A percentile compares a stretch with the other conserved stretches of the same genome.
Evolutionary conservation across 306 rosid genomes (phyloP).

Genomic region (Sophora flavescens): DNA sequence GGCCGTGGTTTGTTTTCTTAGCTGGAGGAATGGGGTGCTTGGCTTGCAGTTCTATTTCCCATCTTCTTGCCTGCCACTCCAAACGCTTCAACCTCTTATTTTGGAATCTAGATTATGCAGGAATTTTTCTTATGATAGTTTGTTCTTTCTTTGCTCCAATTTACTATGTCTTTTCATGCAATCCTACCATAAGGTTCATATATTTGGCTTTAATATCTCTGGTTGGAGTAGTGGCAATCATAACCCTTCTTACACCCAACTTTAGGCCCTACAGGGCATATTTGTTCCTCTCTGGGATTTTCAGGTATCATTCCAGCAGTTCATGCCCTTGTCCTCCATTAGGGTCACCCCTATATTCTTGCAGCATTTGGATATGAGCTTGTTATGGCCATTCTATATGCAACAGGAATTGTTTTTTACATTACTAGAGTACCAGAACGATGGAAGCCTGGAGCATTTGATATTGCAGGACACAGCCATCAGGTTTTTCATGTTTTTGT

Average conservation of each 20-base stretch:
- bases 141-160: slow-evolving; percentile 89
- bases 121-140: slow-evolving; percentile 88
- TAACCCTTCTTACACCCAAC: slow-evolving; percentile 32
- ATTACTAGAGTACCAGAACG: slow-evolving; percentile 77
- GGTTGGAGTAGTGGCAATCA: slow-evolving; percentile 64
- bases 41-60: slow-evolving; percentile 82
- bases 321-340: slow-evolving; percentile 68
- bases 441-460: slow-evolving; percentile 93
- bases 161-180: slow-evolving; percentile 80
- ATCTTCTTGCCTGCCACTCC: slow-evolving; percentile 89
- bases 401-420: slow-evolving; percentile 74
- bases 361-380: slow-evolving; percentile 74
- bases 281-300: slow-evolving; percentile 83
- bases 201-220: slow-evolving; percentile 75
- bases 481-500: slow-evolving; percentile 91
- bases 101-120: slow-evolving; percentile 95
- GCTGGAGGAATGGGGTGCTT: slow-evolving; percentile 90
- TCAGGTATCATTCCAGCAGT: slow-evolving; percentile 82
- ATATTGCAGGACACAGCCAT: slow-evolving; percentile 95
- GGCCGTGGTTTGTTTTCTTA: slow-evolving; percentile 95
- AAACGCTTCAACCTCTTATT: slow-evolving; percentile 73
- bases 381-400: slow-evolving; percentile 78
- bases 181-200: slow-evolving; percentile 55
- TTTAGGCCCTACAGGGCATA: slow-evolving; percentile 36
- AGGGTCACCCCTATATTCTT: slow-evolving; percentile 60